These are phyloP conservation scores for Mycena capillaripes DNA, from an alignment of 768 basidiomycete species.

Conservation along the genomic window DNA sequence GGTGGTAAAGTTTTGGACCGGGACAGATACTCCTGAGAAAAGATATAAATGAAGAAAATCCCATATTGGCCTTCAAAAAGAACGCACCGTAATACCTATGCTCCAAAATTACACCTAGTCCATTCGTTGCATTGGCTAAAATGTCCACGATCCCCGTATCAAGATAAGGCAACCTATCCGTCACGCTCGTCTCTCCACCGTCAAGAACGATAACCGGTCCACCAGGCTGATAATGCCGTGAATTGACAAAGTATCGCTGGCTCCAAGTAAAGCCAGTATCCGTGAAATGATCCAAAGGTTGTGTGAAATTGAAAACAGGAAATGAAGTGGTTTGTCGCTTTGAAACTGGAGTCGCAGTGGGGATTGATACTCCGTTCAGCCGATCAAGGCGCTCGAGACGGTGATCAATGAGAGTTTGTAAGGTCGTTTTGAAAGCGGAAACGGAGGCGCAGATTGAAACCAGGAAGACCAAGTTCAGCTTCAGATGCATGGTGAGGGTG, in stretches of 20 bases:
- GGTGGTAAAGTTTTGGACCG: conserved; percentile 83
- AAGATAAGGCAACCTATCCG: conserved; percentile 69
- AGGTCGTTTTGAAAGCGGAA: conserved; percentile 28
- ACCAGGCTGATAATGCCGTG: conserved; percentile 80
- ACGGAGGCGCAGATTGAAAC: conserved; percentile 19
- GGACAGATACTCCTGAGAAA: conserved; percentile 74
- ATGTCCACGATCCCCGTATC: conserved; percentile 91
- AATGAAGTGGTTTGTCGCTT: conserved; percentile 29
- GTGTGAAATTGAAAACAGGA: conserved; percentile 63
- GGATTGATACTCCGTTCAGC: conserved; percentile 17
- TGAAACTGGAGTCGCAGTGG: conserved; percentile 13
- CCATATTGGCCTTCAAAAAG: conserved; percentile 29
- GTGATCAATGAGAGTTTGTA: conserved; percentile 24
- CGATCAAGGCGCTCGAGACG: conserved; percentile 30
- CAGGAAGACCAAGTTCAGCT: conserved; percentile 23
- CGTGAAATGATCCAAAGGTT: conserved; percentile 88
- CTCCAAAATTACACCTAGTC: conserved; percentile 89
- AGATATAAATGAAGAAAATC: conserved; percentile 25
- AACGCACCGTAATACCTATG: conserved; percentile 87
- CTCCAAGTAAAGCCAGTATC: conserved; percentile 73
- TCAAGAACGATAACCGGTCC: conserved; percentile 93
- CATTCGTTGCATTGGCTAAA: conserved; percentile 85
- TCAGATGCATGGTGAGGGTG: conserved; percentile 28
- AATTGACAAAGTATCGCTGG: conserved; percentile 94
- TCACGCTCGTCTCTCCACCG: conserved; percentile 93